Conservation (phyloP, 371 early-diverging fungal species). For the Smittium culicis region DNA sequence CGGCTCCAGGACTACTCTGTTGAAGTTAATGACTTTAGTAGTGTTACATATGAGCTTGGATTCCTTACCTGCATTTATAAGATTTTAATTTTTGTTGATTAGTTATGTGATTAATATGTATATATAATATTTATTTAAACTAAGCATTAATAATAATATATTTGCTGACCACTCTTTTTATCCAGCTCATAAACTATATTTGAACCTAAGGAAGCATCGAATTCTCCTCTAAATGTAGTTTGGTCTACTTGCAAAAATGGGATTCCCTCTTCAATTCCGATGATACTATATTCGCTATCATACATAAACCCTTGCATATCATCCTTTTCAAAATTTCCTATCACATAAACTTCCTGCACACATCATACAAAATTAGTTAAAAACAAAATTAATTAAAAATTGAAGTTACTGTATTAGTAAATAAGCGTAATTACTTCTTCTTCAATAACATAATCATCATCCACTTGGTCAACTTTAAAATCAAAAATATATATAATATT, state of each 20-base stretch:
- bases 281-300: neutral
- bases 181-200: neutral
- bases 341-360: neutral
- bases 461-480: neutral
- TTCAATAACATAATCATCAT: conserved; percentile 1
- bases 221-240: neutral
- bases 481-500: neutral
- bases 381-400: neutral
- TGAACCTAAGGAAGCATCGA: neutral
- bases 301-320: neutral
- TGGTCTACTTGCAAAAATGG: conserved; percentile 1
- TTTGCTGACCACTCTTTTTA: neutral
- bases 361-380: neutral
- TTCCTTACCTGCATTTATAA: neutral
- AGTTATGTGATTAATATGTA: neutral
- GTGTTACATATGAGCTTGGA: neutral
- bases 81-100: neutral
- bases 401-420: neutral
- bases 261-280: conserved; percentile 3
- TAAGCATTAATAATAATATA: no score
- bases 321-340: conserved; percentile 6
- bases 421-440: conserved; percentile 8
- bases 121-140: no score
- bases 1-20: neutral
- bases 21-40: neutral